A percentile compares a stretch with the other conserved stretches of the same genome.
Conservation (phyloP, 371 early-diverging fungal species). For the Mucor mucedo region DNA sequence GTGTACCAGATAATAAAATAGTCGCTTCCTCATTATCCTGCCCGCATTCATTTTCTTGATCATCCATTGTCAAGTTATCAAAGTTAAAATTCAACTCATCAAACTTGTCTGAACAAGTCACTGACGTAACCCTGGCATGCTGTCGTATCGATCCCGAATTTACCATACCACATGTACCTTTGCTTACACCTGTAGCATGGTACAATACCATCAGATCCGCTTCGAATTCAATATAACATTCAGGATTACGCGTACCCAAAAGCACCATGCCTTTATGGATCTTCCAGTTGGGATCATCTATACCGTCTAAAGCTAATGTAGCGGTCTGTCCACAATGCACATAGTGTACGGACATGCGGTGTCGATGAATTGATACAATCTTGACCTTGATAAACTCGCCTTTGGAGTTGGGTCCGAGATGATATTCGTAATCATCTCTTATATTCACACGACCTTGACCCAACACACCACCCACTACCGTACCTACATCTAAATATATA, state of each 20-base stretch:
- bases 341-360: conserved; percentile 75
- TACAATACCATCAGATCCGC: conserved; percentile 87
- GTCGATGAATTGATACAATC: conserved; percentile 88
- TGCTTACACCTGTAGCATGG: conserved; percentile 65
- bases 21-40: background rate
- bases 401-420: conserved; percentile 60
- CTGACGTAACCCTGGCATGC: conserved; percentile 67
- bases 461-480: conserved; percentile 61
- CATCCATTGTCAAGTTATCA: background rate
- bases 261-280: conserved; percentile 90
- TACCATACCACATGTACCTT: conserved; percentile 89
- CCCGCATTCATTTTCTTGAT: background rate
- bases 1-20: conserved; percentile 14
- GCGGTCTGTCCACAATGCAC: conserved; percentile 86
- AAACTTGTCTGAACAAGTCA: conserved; percentile 35
- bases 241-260: conserved; percentile 52
- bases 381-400: conserved; percentile 56
- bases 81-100: conserved; percentile 4
- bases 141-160: conserved; percentile 90
- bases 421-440: conserved; percentile 33
- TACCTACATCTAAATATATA: conserved; percentile 52
- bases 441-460: conserved; percentile 55
- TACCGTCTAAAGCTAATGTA: conserved; percentile 68
- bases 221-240: conserved; percentile 78
- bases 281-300: conserved; percentile 47